Evolutionary conservation across 2,329 filamentous ascomycete species (phyloP).

Genomic region (Aspergillus floridensis): DNA sequence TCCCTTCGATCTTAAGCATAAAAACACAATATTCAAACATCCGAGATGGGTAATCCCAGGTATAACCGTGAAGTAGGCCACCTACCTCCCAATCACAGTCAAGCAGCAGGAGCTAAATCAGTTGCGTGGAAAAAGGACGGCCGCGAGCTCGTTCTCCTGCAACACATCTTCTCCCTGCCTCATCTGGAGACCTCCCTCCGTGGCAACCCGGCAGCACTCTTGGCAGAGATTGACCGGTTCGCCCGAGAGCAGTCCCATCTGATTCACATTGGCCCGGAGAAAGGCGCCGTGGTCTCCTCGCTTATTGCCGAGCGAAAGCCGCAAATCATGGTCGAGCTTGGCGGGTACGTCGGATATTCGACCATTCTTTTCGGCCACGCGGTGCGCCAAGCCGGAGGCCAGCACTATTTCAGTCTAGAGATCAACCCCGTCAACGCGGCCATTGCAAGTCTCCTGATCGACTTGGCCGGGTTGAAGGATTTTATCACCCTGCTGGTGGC

Average conservation of each 20-base stretch:
- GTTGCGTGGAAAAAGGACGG: background rate
- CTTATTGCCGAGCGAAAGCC: slow-evolving; percentile 67
- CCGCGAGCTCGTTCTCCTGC: background rate
- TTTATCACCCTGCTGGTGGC: slow-evolving; percentile 47
- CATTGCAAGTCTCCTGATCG: slow-evolving; percentile 65
- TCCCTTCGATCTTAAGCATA: too few relatives aligned
- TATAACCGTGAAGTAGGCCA: background rate
- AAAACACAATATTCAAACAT: background rate
- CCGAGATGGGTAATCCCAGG: background rate
- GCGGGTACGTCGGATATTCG: slow-evolving; percentile 79
- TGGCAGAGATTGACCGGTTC: slow-evolving; percentile 69
- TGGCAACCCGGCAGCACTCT: slow-evolving; percentile 63
- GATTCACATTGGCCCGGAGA: slow-evolving; percentile 76
- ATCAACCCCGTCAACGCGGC: slow-evolving; percentile 70
- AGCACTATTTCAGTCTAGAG: slow-evolving; percentile 68
- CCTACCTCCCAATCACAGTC: background rate
- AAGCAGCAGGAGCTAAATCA: background rate
- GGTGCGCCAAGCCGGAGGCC: slow-evolving; percentile 60
- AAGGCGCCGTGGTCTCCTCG: slow-evolving; percentile 67
- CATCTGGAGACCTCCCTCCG: slow-evolving; percentile 41
- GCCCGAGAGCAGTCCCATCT: slow-evolving; percentile 61
- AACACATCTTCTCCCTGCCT: background rate
- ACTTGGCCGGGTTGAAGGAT: slow-evolving; percentile 68
- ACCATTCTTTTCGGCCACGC: slow-evolving; percentile 70
- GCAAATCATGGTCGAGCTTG: slow-evolving; percentile 70